Percentiles rank a stretch among this genome's conserved stretches.
phyloP scores from a whole-genome alignment of 2,329 filamentous ascomycete species.

The Trichoderma sp. region DNA sequence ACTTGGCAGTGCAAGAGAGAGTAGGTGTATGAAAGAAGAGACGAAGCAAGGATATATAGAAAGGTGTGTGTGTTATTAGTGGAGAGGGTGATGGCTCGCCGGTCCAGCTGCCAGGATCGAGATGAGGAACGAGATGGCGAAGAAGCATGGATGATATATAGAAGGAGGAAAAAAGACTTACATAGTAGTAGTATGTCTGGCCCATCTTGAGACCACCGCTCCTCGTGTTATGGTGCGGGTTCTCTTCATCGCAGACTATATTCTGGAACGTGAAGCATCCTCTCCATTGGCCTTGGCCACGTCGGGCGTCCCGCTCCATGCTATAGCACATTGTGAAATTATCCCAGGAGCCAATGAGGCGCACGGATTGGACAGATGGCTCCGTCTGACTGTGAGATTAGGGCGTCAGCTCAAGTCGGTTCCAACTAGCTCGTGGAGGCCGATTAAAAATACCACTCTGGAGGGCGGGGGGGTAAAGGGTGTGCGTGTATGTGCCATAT shows the following conservation, averaged over 20 bases:
- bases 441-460: slow-evolving; percentile 7
- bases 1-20: background rate
- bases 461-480: background rate
- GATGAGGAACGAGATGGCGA: slow-evolving; percentile 1
- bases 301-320: slow-evolving; percentile 78
- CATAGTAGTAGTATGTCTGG: slow-evolving; percentile 93
- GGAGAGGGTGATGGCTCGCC: background rate
- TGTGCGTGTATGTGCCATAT: slow-evolving; percentile 3
- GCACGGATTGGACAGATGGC: slow-evolving; percentile 67
- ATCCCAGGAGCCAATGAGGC: slow-evolving; percentile 91
- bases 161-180: slow-evolving; percentile 41
- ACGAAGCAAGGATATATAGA: background rate
- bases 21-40: background rate
- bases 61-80: background rate
- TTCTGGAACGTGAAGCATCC: slow-evolving; percentile 86
- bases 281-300: slow-evolving; percentile 76
- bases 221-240: slow-evolving; percentile 51
- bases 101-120: background rate
- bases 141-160: slow-evolving; percentile 23
- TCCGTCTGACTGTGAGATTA: slow-evolving; percentile 55
- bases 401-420: slow-evolving; percentile 30
- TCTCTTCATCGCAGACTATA: slow-evolving; percentile 77
- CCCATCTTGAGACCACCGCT: slow-evolving; percentile 88
- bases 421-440: background rate
- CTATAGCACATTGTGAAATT: slow-evolving; percentile 79